Conservation (phyloP, 345 rosid genomes). For the Eucalyptus sp. region DNA sequence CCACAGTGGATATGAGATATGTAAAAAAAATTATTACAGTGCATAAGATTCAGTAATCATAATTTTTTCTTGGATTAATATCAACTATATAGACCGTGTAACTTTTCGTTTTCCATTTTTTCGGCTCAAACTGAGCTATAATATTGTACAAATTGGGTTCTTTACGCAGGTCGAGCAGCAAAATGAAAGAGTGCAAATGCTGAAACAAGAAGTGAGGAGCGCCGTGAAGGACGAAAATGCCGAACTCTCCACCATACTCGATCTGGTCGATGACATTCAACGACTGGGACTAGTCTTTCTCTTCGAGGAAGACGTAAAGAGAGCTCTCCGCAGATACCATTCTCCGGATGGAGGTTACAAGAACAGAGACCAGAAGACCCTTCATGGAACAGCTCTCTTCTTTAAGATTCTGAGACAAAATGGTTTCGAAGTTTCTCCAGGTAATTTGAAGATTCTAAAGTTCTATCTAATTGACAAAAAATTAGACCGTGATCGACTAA, state of each 20-base stretch:
- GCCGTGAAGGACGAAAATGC: background rate
- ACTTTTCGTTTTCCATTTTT: background rate
- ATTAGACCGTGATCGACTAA: background rate
- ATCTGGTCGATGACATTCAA: slow-evolving; percentile 29
- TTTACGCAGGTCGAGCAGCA: background rate
- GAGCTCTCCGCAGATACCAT: background rate
- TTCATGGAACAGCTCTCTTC: slow-evolving; percentile 17
- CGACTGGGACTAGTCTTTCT: slow-evolving; percentile 18
- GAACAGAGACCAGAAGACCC: background rate
- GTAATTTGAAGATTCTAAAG: background rate
- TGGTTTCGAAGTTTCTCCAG: slow-evolving; percentile 24
- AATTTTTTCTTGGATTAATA: background rate
- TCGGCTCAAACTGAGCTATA: background rate
- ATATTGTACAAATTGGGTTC: background rate
- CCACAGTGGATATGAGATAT: background rate
- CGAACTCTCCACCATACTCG: background rate
- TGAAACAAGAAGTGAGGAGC: slow-evolving; percentile 15
- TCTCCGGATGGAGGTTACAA: background rate
- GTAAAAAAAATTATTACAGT: background rate
- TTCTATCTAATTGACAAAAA: background rate
- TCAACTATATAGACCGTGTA: background rate
- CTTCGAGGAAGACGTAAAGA: slow-evolving; percentile 15
- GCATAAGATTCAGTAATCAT: background rate
- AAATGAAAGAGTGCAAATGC: background rate
- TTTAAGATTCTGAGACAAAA: slow-evolving; percentile 36